Evolutionary conservation across 129 eudicot genomes (phyloP).

Genomic region (Oenanthe sinensis): DNA sequence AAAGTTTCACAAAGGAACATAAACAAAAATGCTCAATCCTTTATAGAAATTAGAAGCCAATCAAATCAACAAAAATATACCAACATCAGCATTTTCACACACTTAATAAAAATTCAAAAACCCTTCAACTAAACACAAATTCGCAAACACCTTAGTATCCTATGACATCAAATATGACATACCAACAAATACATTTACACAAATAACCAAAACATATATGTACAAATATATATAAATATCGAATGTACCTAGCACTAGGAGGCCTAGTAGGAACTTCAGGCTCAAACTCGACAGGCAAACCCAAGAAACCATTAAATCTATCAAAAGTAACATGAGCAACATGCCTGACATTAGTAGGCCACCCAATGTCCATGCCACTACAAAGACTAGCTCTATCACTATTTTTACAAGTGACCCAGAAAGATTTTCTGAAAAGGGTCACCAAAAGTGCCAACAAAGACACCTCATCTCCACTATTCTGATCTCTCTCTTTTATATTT

Average conservation of each 20-base stretch:
- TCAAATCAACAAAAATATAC: too few species aligned
- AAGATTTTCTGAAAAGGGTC: slow-evolving; percentile 65
- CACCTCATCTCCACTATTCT: slow-evolving; percentile 41
- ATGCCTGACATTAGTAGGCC: slow-evolving; percentile 92
- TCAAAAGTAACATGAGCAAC: slow-evolving; percentile 96
- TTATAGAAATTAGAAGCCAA: too few species aligned
- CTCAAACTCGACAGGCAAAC: slow-evolving; percentile 96
- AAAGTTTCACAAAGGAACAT: too few species aligned
- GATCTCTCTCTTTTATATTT: slow-evolving; percentile 30
- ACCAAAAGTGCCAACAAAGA: slow-evolving; percentile 72
- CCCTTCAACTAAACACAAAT: not conserved
- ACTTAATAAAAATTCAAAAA: not conserved
- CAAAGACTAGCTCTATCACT: slow-evolving; percentile 17
- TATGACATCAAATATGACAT: not conserved
- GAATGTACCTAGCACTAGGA: slow-evolving; percentile 90
- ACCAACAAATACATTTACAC: not conserved
- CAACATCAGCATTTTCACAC: not conserved
- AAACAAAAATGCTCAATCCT: too few species aligned
- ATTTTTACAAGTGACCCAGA: slow-evolving; percentile 46
- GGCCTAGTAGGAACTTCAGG: slow-evolving; percentile 83
- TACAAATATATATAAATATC: not conserved
- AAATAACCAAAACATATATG: too few species aligned
- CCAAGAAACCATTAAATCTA: slow-evolving; percentile 91
- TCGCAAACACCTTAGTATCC: not conserved
- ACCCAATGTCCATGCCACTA: slow-evolving; percentile 75